phyloP scores from a whole-genome alignment of 2,329 filamentous ascomycete species.

The Epichloe typhina region DNA sequence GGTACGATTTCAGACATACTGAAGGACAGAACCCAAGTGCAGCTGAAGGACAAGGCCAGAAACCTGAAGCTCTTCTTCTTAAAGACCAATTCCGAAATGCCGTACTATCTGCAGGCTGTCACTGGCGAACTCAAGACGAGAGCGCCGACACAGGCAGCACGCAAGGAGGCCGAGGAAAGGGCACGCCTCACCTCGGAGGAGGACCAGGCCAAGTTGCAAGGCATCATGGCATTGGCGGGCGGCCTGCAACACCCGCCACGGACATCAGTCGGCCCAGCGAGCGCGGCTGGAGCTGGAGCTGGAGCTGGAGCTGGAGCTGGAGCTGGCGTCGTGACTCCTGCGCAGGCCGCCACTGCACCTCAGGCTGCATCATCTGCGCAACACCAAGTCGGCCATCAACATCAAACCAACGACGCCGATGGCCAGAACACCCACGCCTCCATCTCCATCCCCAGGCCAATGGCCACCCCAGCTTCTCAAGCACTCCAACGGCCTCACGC shows the following conservation, averaged over 20 bases:
- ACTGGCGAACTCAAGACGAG: constrained; percentile 82
- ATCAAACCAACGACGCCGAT: not conserved
- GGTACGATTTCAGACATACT: constrained; percentile 72
- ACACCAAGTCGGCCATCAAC: not conserved
- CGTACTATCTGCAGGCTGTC: constrained; percentile 74
- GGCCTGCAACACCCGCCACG: constrained; percentile 33
- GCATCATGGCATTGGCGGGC: constrained; percentile 42
- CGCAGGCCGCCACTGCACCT: constrained; percentile 19
- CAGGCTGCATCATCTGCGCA: constrained; percentile 7
- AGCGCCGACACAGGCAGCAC: constrained; percentile 59
- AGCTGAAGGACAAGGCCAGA: constrained; percentile 82
- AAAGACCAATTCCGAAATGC: constrained; percentile 84
- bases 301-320: constrained; percentile 4
- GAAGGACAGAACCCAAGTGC: constrained; percentile 81
- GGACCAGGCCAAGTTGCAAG: constrained; percentile 45
- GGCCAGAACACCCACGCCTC: not conserved
- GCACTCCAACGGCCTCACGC: constrained; percentile 14
- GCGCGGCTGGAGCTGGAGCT: constrained; percentile 11
- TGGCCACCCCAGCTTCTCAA: constrained; percentile 14
- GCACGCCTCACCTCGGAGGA: constrained; percentile 45
- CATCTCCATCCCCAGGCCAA: constrained; percentile 1
- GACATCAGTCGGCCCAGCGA: constrained; percentile 12
- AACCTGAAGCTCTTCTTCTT: constrained; percentile 87
- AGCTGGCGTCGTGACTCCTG: constrained; percentile 19
- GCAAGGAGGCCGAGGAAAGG: constrained; percentile 54